Percentiles rank a stretch among this genome's conserved stretches.
These are phyloP conservation scores for Penicillium canescens DNA, from an alignment of 495 filamentous ascomycete genomes.

Conservation along the genomic window DNA sequence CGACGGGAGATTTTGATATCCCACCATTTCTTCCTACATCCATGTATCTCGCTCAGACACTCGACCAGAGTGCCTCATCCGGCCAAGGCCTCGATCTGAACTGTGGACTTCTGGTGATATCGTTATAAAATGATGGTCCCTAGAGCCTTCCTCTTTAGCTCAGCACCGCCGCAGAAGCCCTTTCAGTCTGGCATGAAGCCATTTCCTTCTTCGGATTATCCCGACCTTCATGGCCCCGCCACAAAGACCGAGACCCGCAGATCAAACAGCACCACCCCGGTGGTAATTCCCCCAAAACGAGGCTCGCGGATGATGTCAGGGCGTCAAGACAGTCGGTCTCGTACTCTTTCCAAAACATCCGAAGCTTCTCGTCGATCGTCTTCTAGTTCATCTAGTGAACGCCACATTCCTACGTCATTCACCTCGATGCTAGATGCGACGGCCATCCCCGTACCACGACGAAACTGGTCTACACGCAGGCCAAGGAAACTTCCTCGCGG, in stretches of 20 bases:
- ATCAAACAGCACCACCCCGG: conserved; percentile 33
- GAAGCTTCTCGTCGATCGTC: conserved; percentile 32
- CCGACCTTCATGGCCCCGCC: conserved; percentile 15
- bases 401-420: conserved; percentile 34
- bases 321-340: conserved; percentile 21
- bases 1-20: conserved; percentile 15
- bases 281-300: conserved; percentile 46
- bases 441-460: conserved; percentile 42
- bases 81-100: conserved; percentile 24
- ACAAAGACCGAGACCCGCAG: conserved; percentile 4
- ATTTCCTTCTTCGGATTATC: conserved; percentile 6
- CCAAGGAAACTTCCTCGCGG: conserved; percentile 40
- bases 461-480: conserved; percentile 30
- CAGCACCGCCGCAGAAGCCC: conserved; percentile 26
- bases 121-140: conserved; percentile 47
- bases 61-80: conserved; percentile 52
- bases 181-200: conserved; percentile 18
- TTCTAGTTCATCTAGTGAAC: conserved; percentile 33
- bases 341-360: conserved; percentile 22
- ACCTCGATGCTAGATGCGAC: conserved; percentile 48
- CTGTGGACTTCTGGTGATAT: conserved; percentile 14
- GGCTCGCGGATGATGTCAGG: conserved; percentile 22
- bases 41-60: conserved; percentile 50
- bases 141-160: conserved; percentile 43
- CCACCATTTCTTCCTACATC: conserved; percentile 17